Base-by-base conservation (phyloP, 768 basidiomycete genomes). In the Rhodotorula taiwanensis region DNA sequence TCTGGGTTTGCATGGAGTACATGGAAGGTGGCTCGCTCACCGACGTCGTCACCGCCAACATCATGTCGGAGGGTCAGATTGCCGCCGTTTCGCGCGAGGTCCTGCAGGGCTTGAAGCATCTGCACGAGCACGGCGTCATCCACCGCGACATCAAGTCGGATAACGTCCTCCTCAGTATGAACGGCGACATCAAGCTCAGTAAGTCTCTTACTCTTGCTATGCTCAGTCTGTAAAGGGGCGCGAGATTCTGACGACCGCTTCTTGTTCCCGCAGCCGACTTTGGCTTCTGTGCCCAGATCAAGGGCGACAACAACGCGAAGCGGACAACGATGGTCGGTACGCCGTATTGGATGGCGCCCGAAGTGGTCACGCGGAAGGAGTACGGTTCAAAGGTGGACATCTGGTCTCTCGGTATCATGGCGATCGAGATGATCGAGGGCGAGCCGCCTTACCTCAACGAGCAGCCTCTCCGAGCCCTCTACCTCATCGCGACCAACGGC, bases 281-380 rank as follows among this genome's bases (percentile, higher is more conserved):
- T 76, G 95, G 95, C 25, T 94, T 98, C 60, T 94, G 94, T 21
- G 95, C 93, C 13, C 83, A 94, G 36, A 82, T 97, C 56, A 73
- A 75, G n/a, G 76, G 76, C 23, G 80, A 84, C 5, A 84, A 86
- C 9, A 39, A 39, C 36, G 88, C 89, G 73, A 98, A 98, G 76
- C 84, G 95, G 36, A 93, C 93, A 60, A 99, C 95, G 0, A 83
- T 98, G 73, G 91, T 93, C 66, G 95, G 95, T 1, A 98, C 95
- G 5, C 94, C 93, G 0, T 92, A 95, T 75, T 98, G 94, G 94
- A 99, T 99, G 95, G 95, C 95, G 0, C 95, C 95, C 0, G 95
- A 99, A 75, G 91, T 98, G 5, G 88, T 94, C 15, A 72, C 70
- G 7, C 84, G 88, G 15, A 84, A 90, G 20, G 83, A 84, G 47